Conservation (phyloP, 176 grass and related monocot genomes). For the Oryza longistaminata region DNA sequence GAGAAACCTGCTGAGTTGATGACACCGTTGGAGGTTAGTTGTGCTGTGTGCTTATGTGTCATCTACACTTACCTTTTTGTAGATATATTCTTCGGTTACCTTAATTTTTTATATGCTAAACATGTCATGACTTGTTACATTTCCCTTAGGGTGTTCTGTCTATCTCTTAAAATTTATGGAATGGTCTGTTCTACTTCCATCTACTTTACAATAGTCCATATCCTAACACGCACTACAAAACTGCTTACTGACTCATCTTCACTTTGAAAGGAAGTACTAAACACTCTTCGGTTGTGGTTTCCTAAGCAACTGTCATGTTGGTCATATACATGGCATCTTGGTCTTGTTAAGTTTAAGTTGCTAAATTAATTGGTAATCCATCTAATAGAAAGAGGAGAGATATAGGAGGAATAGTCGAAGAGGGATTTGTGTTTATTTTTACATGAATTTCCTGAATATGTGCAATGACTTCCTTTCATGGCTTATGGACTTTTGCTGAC, state of each 20-base stretch:
- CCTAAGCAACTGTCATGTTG: neutral
- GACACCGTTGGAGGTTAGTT: slow-evolving; percentile 80
- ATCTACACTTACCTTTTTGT: slow-evolving; percentile 13
- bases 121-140: neutral
- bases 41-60: slow-evolving; percentile 28
- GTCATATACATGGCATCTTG: neutral
- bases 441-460: neutral
- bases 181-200: neutral
- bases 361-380: neutral
- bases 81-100: neutral
- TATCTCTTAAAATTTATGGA: neutral
- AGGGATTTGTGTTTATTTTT: neutral
- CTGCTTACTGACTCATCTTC: neutral
- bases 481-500: neutral
- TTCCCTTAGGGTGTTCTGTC: neutral
- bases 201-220: neutral
- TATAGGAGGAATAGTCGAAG: neutral
- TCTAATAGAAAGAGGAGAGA: neutral
- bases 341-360: neutral
- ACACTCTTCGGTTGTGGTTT: neutral
- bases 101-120: neutral
- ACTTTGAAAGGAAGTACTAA: neutral
- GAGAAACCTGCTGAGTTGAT: slow-evolving; percentile 87
- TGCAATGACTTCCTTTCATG: neutral
- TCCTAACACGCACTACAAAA: neutral